phyloP scores from a whole-genome alignment of 495 filamentous ascomycete genomes.

The Hyaloscypha hepaticicola region DNA sequence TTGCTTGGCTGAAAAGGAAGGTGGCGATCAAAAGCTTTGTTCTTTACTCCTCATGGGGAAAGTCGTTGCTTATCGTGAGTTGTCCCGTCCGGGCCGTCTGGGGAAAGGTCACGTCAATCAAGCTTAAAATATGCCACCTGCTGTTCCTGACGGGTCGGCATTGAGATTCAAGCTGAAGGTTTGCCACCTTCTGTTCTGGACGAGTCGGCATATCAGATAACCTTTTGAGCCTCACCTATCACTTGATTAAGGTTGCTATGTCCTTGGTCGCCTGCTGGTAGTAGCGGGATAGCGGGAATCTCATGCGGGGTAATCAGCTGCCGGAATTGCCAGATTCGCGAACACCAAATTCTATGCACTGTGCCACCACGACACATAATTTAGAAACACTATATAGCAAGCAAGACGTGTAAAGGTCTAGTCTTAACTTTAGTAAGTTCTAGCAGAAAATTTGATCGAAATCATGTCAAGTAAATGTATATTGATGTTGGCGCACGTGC shows the following conservation, averaged over 20 bases:
- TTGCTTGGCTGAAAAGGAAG: slow-evolving; percentile 16
- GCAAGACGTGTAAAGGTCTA: too few relatives aligned
- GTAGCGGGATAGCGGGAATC: background rate
- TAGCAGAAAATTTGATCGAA: background rate
- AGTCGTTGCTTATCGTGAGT: slow-evolving; percentile 14
- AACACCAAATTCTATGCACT: too few relatives aligned
- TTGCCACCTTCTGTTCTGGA: too few relatives aligned
- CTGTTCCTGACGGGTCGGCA: slow-evolving; percentile 18
- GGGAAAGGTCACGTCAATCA: slow-evolving; percentile 3
- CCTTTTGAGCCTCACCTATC: slow-evolving; percentile 12
- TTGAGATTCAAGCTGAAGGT: slow-evolving; percentile 13
- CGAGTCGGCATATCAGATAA: too few relatives aligned
- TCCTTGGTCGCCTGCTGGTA: slow-evolving; percentile 7
- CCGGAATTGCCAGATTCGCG: too few relatives aligned
- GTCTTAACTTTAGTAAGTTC: background rate
- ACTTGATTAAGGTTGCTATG: slow-evolving; percentile 6
- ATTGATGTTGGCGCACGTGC: too few relatives aligned
- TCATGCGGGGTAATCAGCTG: background rate
- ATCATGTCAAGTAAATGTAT: background rate
- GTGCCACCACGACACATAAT: too few relatives aligned
- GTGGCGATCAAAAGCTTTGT: slow-evolving; percentile 20
- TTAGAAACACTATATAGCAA: too few relatives aligned
- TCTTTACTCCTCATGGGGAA: slow-evolving; percentile 8
- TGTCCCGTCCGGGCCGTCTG: background rate
- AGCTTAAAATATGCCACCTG: slow-evolving; percentile 14